Percentiles rank a stretch among this genome's conserved stretches.
Conservation (phyloP, 192 early-diverging fungal genomes). For the Glomus cerebriforme region DNA sequence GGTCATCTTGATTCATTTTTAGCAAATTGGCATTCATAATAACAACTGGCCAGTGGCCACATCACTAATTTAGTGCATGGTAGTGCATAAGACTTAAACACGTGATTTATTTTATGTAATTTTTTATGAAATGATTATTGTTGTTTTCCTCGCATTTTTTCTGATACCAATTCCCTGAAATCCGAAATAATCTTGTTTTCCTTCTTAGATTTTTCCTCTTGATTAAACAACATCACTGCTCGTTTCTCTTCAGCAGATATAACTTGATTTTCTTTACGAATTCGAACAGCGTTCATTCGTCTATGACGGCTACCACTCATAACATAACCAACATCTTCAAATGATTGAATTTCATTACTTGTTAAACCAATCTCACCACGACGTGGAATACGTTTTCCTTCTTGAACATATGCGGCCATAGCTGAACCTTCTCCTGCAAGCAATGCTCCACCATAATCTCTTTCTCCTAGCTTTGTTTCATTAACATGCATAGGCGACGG, state of each 20-base stretch:
- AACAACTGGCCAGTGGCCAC: too few species aligned
- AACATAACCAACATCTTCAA: conserved; percentile 88
- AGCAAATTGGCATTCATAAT: too few species aligned
- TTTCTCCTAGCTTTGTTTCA: not conserved
- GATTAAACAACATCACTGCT: conserved; percentile 79
- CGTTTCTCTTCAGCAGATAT: conserved; percentile 95
- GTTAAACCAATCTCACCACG: conserved; percentile 96
- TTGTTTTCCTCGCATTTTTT: conserved; percentile 48
- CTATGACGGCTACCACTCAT: conserved; percentile 95
- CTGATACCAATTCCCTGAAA: conserved; percentile 83
- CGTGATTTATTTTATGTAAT: too few species aligned
- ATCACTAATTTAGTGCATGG: too few species aligned
- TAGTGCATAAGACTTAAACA: too few species aligned
- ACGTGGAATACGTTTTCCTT: conserved; percentile 93
- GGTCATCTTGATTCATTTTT: too few species aligned
- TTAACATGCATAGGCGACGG: not conserved
- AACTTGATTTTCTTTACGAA: conserved; percentile 96
- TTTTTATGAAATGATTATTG: not conserved
- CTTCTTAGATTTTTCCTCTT: conserved; percentile 87
- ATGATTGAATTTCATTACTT: conserved; percentile 79
- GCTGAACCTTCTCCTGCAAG: conserved; percentile 90
- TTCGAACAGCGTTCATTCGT: conserved; percentile 94
- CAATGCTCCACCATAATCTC: conserved; percentile 73
- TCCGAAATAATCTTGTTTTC: conserved; percentile 91
- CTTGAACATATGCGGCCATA: conserved; percentile 86